Evolutionary conservation across 2,329 filamentous ascomycete genomes (phyloP), one percentile per base, ranked within the genome.

Genomic region (Apiospora kogelbergensis): DNA sequence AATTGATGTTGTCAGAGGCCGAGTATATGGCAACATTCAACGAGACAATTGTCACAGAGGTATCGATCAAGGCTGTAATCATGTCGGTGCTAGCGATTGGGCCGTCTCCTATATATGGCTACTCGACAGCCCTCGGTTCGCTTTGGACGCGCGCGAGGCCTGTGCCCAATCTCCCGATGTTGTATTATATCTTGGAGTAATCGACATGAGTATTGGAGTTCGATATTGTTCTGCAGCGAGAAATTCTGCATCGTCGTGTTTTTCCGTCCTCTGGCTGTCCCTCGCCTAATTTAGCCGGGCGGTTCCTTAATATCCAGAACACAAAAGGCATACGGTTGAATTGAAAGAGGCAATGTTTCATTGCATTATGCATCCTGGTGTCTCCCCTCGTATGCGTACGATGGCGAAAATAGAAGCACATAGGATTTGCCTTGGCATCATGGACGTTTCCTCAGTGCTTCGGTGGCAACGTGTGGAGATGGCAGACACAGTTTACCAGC

Each of bases 251-350:
- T 17, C 30, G 30, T 37, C 53, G 10, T 60, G 53, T 22, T 60
- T 60, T 60, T 60, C 53, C 53, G 30, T 60, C 53, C 30, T 37
- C 30, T 37, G 2, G 53, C 1, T 2, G 53, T 37, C 20, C 7
- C 7, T 60, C 26, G 26, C 53, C 11, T 60, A 26, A 60, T 60
- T 60, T 60, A 60, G 53, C 53, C 53, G 53, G 6, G 53, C 30
- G 10, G 53, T 11, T 60, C 53, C 53, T 60, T 60, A 60, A 60
- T 60, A 60, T 60, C 53, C 53, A 60, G 30, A n/a, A 37, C 30
- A 1, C 53, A 60, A 37, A 20, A 37, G 53, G 30, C 53, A 11
- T n/a, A 22, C 53, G 53, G 53, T 20, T 60, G 53, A 37, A 60
- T 37, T 60, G 30, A 37, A 6, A 24, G 15, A 53, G 11, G 17